Evolutionary conservation across 768 basidiomycete species (phyloP).

Genomic region (Tricholoma hemisulphureum): DNA sequence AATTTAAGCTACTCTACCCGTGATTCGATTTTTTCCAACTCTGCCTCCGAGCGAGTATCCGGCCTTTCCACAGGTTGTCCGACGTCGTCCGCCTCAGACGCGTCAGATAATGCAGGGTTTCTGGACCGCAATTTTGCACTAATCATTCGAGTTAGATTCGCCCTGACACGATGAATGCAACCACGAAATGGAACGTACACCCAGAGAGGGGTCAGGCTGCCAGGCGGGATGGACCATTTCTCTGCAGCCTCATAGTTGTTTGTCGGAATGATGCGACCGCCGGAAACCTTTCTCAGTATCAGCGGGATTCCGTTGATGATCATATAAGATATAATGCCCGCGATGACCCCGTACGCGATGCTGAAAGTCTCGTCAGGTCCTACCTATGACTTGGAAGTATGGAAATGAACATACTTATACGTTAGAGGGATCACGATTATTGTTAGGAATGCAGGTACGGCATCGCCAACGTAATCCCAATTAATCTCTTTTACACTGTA

Average conservation of each 20-base stretch:
- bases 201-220: slow-evolving; percentile 69
- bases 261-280: slow-evolving; percentile 59
- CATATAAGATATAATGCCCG: slow-evolving; percentile 69
- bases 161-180: not conserved
- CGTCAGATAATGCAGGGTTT: not conserved
- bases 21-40: not conserved
- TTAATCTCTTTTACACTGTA: slow-evolving; percentile 78
- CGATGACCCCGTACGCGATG: slow-evolving; percentile 88
- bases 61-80: not conserved
- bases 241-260: slow-evolving; percentile 65
- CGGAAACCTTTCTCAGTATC: slow-evolving; percentile 49
- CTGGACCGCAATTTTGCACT: not conserved
- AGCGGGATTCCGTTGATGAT: slow-evolving; percentile 71
- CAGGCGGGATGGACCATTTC: slow-evolving; percentile 71
- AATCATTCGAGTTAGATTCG: not conserved
- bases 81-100: not conserved
- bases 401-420: slow-evolving; percentile 55
- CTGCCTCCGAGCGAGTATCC: not conserved
- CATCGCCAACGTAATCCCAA: slow-evolving; percentile 85
- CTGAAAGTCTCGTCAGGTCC: slow-evolving; percentile 33
- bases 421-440: slow-evolving; percentile 76
- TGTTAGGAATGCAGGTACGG: slow-evolving; percentile 81
- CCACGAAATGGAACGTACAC: slow-evolving; percentile 46
- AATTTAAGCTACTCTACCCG: not conserved
- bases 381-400: not conserved